Percentiles rank a stretch among this genome's conserved stretches.
Evolutionary conservation across 164 flowering plant species (phyloP).

Genomic region (Berberis thunbergii): DNA sequence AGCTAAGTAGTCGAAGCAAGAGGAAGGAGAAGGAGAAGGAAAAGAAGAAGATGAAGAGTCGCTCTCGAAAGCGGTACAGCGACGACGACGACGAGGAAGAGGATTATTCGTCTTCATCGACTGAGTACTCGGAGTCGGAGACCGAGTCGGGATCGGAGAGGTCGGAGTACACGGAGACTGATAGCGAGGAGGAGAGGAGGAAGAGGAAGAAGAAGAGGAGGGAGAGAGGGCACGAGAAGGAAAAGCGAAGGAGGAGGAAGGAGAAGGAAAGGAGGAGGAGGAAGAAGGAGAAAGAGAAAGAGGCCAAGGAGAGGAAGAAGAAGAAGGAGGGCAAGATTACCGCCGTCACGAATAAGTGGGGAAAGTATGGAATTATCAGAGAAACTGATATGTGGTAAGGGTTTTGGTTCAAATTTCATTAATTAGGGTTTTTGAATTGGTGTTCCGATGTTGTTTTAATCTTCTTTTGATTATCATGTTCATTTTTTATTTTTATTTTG

Average conservation of each 20-base stretch:
- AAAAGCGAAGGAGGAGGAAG: slow-evolving; percentile 13
- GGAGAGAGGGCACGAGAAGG: slow-evolving; percentile 17
- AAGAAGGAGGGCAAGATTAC: slow-evolving; percentile 50
- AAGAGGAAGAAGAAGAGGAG: slow-evolving; percentile 20
- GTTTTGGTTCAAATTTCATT: neutral
- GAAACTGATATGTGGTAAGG: slow-evolving; percentile 95
- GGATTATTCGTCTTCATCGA: neutral
- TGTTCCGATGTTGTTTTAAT: neutral
- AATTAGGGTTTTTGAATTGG: slow-evolving; percentile 7
- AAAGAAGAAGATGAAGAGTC: slow-evolving; percentile 1
- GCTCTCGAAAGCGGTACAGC: neutral
- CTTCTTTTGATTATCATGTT: neutral
- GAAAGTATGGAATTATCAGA: slow-evolving; percentile 76
- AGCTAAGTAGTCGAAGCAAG: slow-evolving; percentile 7
- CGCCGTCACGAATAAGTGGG: slow-evolving; percentile 88
- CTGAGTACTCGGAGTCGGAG: slow-evolving; percentile 11
- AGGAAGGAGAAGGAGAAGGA: slow-evolving; percentile 4
- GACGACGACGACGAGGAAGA: neutral
- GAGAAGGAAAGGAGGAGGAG: slow-evolving; percentile 14
- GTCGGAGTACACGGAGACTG: slow-evolving; percentile 11
- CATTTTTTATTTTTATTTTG: neutral
- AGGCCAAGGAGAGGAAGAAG: slow-evolving; percentile 38
- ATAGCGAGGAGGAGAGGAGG: slow-evolving; percentile 15
- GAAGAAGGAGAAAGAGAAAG: slow-evolving; percentile 17
- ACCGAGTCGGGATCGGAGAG: slow-evolving; percentile 14